These are phyloP conservation scores for Trametes sanguinea DNA, from an alignment of 768 basidiomycete genomes.

Conservation along the genomic window DNA sequence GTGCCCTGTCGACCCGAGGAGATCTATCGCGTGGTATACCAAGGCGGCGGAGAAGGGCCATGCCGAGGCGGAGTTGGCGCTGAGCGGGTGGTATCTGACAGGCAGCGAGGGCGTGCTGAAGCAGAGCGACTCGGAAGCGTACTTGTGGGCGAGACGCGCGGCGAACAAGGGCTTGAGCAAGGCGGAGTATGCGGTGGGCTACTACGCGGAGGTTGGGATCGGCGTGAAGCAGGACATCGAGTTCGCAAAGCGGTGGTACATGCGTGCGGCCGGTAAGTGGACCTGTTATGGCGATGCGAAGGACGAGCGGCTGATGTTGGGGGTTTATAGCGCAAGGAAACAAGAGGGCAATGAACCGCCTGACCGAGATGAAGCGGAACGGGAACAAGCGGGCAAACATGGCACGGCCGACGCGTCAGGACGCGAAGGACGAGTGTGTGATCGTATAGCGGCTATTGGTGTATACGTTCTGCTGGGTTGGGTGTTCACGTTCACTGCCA, in stretches of 20 bases:
- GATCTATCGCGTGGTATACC: conserved; percentile 98
- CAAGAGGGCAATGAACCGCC: conserved; percentile 92
- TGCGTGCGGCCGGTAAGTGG: conserved; percentile 91
- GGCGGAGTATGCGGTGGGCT: conserved; percentile 98
- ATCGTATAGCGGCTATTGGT: conserved; percentile 49
- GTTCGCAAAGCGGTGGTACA: conserved; percentile 97
- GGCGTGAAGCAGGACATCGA: conserved; percentile 96
- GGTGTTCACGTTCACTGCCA: too few relatives aligned
- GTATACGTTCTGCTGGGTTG: neutral
- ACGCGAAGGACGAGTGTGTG: conserved; percentile 93
- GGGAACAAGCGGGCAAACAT: conserved; percentile 77
- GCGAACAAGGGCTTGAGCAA: conserved; percentile 96
- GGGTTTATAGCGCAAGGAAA: conserved; percentile 83
- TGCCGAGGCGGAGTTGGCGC: conserved; percentile 89
- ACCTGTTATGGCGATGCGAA: neutral
- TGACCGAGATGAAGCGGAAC: conserved; percentile 93
- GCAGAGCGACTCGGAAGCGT: conserved; percentile 98
- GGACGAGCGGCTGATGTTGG: neutral
- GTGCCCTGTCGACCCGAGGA: conserved; percentile 89
- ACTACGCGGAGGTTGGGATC: conserved; percentile 97
- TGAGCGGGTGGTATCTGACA: conserved; percentile 98
- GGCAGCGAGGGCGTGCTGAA: conserved; percentile 94
- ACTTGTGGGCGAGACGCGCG: conserved; percentile 93
- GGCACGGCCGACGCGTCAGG: conserved; percentile 86
- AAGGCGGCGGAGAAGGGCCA: conserved; percentile 97